These are phyloP conservation scores for Xylariomycetidae sp. DNA, from an alignment of 2,329 filamentous ascomycete genomes.

Conservation along the genomic window DNA sequence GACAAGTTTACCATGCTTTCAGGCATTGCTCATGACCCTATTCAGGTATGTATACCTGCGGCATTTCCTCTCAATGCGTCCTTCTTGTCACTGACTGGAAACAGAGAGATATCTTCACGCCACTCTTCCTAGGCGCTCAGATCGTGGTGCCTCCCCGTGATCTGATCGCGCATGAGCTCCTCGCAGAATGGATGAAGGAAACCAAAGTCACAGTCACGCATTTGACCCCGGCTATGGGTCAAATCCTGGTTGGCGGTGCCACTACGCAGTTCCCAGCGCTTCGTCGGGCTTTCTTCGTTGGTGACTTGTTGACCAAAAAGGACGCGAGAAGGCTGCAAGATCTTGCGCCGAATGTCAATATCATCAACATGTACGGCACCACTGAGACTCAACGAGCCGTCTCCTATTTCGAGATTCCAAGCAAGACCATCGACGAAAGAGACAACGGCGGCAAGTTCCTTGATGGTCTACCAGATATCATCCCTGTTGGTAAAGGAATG, in stretches of 20 bases:
- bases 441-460: no score
- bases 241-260: slow-evolving; percentile 84
- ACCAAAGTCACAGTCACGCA: slow-evolving; percentile 74
- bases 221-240: slow-evolving; percentile 92
- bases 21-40: slow-evolving; percentile 74
- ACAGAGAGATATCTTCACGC: slow-evolving; percentile 70
- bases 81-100: neutral
- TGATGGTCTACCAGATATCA: slow-evolving; percentile 54
- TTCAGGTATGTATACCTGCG: slow-evolving; percentile 37
- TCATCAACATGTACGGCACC: slow-evolving; percentile 84
- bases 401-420: slow-evolving; percentile 74
- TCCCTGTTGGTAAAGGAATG: slow-evolving; percentile 84
- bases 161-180: slow-evolving; percentile 77
- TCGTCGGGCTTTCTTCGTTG: slow-evolving; percentile 82
- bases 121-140: slow-evolving; percentile 77
- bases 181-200: slow-evolving; percentile 83
- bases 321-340: slow-evolving; percentile 74
- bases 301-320: slow-evolving; percentile 78
- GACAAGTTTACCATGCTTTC: slow-evolving; percentile 77
- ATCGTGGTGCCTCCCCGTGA: slow-evolving; percentile 74
- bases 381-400: slow-evolving; percentile 55
- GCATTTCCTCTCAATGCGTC: neutral
- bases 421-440: slow-evolving; percentile 56
- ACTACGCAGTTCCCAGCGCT: slow-evolving; percentile 70
- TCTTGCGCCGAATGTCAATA: slow-evolving; percentile 67